phyloP scores from a whole-genome alignment of 2,329 filamentous ascomycete genomes.

The Leptographium wingfieldii region DNA sequence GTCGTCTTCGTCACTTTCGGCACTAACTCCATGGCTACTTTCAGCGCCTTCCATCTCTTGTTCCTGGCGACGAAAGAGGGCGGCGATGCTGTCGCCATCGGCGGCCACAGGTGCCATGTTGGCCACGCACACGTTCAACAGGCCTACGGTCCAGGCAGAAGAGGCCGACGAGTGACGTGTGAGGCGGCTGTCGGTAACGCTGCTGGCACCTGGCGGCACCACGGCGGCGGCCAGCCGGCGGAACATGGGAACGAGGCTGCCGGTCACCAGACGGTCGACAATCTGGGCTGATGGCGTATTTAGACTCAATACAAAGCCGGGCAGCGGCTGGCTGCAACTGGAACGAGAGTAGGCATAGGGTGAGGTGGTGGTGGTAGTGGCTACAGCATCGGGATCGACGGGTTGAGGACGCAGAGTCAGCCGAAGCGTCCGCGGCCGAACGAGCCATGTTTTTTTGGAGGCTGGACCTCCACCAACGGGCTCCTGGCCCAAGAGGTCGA shows the following conservation, averaged over 20 bases:
- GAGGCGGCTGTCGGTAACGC: constrained; percentile 9
- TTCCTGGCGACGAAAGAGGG: neutral
- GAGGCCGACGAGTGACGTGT: neutral
- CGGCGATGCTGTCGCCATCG: neutral
- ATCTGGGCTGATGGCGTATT: constrained; percentile 11
- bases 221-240: constrained; percentile 10
- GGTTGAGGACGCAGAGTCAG: constrained; percentile 55
- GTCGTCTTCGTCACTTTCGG: neutral
- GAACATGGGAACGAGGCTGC: constrained; percentile 13
- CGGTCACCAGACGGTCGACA: constrained; percentile 15
- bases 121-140: constrained; percentile 76
- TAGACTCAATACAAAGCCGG: constrained; percentile 55
- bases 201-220: constrained; percentile 6
- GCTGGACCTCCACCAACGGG: constrained; percentile 21
- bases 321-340: constrained; percentile 55
- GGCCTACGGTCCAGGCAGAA: constrained; percentile 57
- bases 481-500: constrained; percentile 43
- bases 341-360: constrained; percentile 44
- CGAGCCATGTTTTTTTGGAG: constrained; percentile 49
- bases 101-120: constrained; percentile 52
- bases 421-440: constrained; percentile 68
- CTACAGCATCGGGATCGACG: neutral
- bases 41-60: neutral
- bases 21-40: neutral
- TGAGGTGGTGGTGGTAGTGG: constrained; percentile 21